phyloP scores from a whole-genome alignment of 2,329 filamentous ascomycete species.

The Fusarium bulbicola region DNA sequence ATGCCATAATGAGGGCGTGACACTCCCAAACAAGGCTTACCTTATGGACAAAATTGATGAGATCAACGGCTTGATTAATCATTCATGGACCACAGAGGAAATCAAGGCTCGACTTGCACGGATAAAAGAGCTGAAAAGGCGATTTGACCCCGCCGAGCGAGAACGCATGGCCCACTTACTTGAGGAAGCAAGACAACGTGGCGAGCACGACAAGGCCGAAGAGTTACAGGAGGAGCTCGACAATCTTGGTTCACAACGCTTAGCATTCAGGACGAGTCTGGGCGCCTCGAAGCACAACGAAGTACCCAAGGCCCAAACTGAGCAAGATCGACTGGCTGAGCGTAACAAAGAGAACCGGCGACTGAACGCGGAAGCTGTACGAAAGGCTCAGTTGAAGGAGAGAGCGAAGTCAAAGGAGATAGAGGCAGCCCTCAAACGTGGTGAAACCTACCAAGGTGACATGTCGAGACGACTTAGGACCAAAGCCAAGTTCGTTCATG shows the following conservation, averaged over 20 bases:
- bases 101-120: slow-evolving; percentile 81
- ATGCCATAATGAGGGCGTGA: slow-evolving; percentile 75
- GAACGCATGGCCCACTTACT: slow-evolving; percentile 72
- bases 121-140: slow-evolving; percentile 72
- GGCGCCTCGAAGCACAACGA: slow-evolving; percentile 62
- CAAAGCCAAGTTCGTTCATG: slow-evolving; percentile 73
- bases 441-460: slow-evolving; percentile 69
- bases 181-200: slow-evolving; percentile 70
- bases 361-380: slow-evolving; percentile 87
- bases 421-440: slow-evolving; percentile 69
- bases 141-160: slow-evolving; percentile 73
- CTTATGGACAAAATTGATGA: slow-evolving; percentile 79
- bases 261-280: slow-evolving; percentile 76
- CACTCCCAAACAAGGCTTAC: slow-evolving; percentile 76
- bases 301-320: slow-evolving; percentile 60
- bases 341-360: slow-evolving; percentile 87
- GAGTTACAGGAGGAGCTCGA: slow-evolving; percentile 69
- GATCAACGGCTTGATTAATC: slow-evolving; percentile 81
- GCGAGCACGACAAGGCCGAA: slow-evolving; percentile 66
- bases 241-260: slow-evolving; percentile 71
- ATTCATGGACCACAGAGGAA: slow-evolving; percentile 84
- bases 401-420: slow-evolving; percentile 68
- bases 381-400: slow-evolving; percentile 88
- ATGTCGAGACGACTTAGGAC: slow-evolving; percentile 71
- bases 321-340: slow-evolving; percentile 84